Base-by-base conservation (phyloP, 768 basidiomycete genomes). In the Leccinum truebloodii region DNA sequence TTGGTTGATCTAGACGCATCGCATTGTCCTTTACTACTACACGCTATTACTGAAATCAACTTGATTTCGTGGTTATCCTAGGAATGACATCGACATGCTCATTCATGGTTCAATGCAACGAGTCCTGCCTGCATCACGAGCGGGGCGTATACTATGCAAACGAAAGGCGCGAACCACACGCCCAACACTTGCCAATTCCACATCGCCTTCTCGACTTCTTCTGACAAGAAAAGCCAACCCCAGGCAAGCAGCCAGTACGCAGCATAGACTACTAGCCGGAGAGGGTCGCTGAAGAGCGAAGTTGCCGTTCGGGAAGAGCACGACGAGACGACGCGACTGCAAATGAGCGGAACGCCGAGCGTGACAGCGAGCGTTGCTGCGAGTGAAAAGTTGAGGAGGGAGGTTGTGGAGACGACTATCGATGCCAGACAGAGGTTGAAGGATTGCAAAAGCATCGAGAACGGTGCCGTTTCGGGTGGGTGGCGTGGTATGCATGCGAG, bases 311-410 rank as follows among this genome's bases (percentile, higher is more conserved):
- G 1, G 57, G 66, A 54, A 1, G 64, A 48, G 12, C 28, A 20
- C 24, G 73, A 69, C 1, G 79, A 66, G 7, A 75, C 13, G 79
- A 75, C 13, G 79, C 74, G 71, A 14, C 81, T 73, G 4, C 78
- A 76, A 13, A 81, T 76, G n/a, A 94, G 79, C 1, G 92, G 89
- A 10, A 88, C 46, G 8, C 87, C 86, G 18, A 94, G 79, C 9
- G 84, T 66, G 28, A 89, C 70, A 0, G 90, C 84, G 18, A 96
- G 80, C 22, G 81, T 70, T 22, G 88, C 86, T 0, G 95, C 92
- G 20, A 98, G 86, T 8, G 92, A 94, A 75, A 96, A 96, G 73
- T 98, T 97, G 71, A 97, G 85, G 60, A 97, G 87, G 16, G 93
- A 89, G 30, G 86, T 87, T 39, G 92, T 85, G 13, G 87, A 94